A percentile compares a stretch with the other conserved stretches of the same genome.
Conservation (phyloP, 441 rosid species). For the Pelargonium myrrhifolium region DNA sequence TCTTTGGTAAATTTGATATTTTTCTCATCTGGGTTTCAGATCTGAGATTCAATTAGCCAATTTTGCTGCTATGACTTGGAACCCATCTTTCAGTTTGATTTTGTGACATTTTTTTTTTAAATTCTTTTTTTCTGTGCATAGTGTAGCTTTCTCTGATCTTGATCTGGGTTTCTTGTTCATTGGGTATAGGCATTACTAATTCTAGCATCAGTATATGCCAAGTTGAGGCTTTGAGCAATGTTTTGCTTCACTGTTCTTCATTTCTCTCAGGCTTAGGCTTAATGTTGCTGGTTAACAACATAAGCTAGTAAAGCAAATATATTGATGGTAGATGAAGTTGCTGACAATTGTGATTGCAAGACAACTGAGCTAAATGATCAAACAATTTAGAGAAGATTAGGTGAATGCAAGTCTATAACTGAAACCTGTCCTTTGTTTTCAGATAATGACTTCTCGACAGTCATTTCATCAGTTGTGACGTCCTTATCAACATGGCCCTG, state of each 20-base stretch:
- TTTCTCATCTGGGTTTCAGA: slow-evolving; percentile 23
- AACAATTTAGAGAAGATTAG: not conserved
- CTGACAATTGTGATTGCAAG: slow-evolving; percentile 11
- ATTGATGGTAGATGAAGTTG: not conserved
- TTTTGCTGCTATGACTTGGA: slow-evolving; percentile 10
- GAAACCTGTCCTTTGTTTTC: not conserved
- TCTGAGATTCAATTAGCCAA: slow-evolving; percentile 20
- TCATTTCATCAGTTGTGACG: not conserved
- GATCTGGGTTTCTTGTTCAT: slow-evolving; percentile 17
- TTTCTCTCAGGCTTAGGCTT: not conserved
- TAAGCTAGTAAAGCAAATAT: not conserved
- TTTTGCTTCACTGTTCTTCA: not conserved
- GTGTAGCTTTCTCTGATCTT: slow-evolving; percentile 6
- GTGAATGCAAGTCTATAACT: not conserved
- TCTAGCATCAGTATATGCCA: not conserved
- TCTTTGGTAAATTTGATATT: slow-evolving; percentile 22
- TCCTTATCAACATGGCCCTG: not conserved
- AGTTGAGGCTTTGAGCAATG: not conserved
- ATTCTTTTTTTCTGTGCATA: slow-evolving; percentile 12
- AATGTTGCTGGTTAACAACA: not conserved
- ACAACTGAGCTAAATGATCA: not conserved
- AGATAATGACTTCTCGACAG: not conserved
- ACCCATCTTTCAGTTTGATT: not conserved
- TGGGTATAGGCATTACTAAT: not conserved
- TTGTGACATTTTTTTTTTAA: slow-evolving; percentile 11